Base-by-base conservation (phyloP, 148 eudicot genomes). In the Amaranthus cruentus region DNA sequence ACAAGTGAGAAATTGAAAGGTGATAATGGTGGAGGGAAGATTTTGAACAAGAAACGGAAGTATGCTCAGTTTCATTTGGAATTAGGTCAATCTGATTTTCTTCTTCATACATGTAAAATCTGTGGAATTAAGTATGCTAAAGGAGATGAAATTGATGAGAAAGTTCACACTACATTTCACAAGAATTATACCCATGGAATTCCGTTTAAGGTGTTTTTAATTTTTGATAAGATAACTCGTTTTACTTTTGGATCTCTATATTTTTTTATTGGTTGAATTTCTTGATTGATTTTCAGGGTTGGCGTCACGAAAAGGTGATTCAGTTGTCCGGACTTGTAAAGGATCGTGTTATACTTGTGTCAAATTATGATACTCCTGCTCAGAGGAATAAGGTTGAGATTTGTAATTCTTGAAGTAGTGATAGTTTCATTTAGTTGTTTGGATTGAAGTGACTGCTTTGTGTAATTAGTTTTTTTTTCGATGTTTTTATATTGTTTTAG, bases 51-150 rank as follows among this genome's bases (percentile, higher is more conserved):
- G 86, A 93, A 90, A 75, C 87, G 94, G 71, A 93, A 74, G 15
- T 90, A 93, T 80, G 94, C 90, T 2, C 98, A 93, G 59, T 86
- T 86, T 78, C 92, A 90, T 81, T 81, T 93, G 83, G 94, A 93
- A 28, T 67, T 90, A 76, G 96, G 98, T 68, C 98, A 93, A 56
- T 90, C 98, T 76, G 90, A 93, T 85, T 93, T 93, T 82, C 80
- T 90, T 7, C 78, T 89, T 47, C 93, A 82, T 38, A 79, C 89
- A 1, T 93, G 98, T 83, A 80, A 73, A 15, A 73, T 82, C 4
- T 93, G 98, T 80, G 94, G 94, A 61, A 82, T 87, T 75, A 85
- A 86, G 82, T 93, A 88, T 81, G 83, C 89, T 70, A 77, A 90
- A 69, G 98, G 98, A 21, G 90, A 87, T 76, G 90, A 76, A 80